Evolutionary conservation across 2,329 filamentous ascomycete species (phyloP).

Genomic region (Rhexocercosporidium sp.): DNA sequence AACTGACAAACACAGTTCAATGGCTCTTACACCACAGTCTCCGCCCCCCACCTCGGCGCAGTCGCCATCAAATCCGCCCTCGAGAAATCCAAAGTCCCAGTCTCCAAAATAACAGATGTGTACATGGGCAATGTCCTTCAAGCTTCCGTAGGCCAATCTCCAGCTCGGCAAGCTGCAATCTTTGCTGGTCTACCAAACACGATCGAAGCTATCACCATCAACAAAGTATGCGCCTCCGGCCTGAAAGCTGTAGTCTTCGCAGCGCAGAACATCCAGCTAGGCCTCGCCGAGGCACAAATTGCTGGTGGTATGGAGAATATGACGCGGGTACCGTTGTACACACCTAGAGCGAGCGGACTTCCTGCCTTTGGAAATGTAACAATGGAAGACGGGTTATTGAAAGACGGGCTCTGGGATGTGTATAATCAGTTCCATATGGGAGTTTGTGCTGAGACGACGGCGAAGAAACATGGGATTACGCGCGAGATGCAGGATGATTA

Average conservation of each 20-base stretch:
- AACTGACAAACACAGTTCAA: conserved; percentile 73
- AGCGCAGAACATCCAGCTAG: conserved; percentile 93
- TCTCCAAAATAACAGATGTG: conserved; percentile 83
- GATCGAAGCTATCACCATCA: conserved; percentile 89
- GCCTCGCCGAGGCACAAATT: conserved; percentile 84
- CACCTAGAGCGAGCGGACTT: conserved; percentile 79
- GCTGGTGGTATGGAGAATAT: conserved; percentile 99
- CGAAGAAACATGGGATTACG: conserved; percentile 81
- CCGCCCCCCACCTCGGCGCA: conserved; percentile 87
- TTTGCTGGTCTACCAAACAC: conserved; percentile 83
- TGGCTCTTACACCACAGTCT: conserved; percentile 81
- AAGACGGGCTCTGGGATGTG: conserved; percentile 94
- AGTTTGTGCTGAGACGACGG: conserved; percentile 92
- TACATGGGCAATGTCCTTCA: conserved; percentile 98
- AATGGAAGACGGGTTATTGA: conserved; percentile 89
- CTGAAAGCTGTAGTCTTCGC: conserved; percentile 91
- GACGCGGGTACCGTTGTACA: conserved; percentile 90
- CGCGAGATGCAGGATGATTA: conserved; percentile 90
- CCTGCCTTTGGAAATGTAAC: conserved; percentile 87
- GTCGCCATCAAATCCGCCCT: conserved; percentile 91
- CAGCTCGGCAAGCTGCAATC: conserved; percentile 87
- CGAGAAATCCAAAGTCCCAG: conserved; percentile 81
- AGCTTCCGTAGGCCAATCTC: conserved; percentile 83
- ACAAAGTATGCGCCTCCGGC: conserved; percentile 97
- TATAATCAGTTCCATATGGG: conserved; percentile 99